Conservation (phyloP, 176 grass and related monocot genomes). For the Aegilops tauschii region DNA sequence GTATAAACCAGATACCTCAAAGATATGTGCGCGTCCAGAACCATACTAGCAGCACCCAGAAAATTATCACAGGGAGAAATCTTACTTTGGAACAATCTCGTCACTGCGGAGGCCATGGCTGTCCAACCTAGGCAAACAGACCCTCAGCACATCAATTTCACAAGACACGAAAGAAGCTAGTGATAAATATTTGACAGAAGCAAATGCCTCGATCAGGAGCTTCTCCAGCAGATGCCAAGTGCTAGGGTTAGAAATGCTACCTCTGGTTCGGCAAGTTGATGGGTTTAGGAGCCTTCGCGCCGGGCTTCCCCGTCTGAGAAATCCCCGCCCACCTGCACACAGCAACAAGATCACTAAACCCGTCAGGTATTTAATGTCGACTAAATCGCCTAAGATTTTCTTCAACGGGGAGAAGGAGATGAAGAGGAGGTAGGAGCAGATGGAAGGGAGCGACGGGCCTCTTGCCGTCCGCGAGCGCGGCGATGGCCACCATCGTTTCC, state of each 20-base stretch:
- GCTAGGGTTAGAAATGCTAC: not conserved
- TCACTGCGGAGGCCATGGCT: slow-evolving; percentile 51
- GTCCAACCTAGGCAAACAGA: slow-evolving; percentile 56
- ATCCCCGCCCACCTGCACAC: slow-evolving; percentile 38
- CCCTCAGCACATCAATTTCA: not conserved
- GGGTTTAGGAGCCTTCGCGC: slow-evolving; percentile 44
- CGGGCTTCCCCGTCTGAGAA: slow-evolving; percentile 39
- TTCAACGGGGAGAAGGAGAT: not conserved
- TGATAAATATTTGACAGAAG: not conserved
- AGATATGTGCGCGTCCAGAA: not conserved
- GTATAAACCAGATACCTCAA: not conserved
- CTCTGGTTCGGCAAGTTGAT: slow-evolving; percentile 37
- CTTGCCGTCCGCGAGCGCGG: not conserved
- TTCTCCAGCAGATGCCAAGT: not conserved
- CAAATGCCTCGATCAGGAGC: not conserved
- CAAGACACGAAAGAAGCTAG: not conserved
- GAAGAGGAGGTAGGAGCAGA: not conserved
- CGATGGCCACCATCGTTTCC: not conserved
- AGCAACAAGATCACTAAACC: not conserved
- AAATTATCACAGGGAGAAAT: not conserved
- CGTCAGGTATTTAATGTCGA: not conserved
- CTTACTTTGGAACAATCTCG: slow-evolving; percentile 40
- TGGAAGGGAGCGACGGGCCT: not conserved
- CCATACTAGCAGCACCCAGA: not conserved
- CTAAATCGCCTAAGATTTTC: not conserved